These are phyloP conservation scores for Truncatella angustata DNA, from an alignment of 2,329 filamentous ascomycete genomes.

Conservation along the genomic window DNA sequence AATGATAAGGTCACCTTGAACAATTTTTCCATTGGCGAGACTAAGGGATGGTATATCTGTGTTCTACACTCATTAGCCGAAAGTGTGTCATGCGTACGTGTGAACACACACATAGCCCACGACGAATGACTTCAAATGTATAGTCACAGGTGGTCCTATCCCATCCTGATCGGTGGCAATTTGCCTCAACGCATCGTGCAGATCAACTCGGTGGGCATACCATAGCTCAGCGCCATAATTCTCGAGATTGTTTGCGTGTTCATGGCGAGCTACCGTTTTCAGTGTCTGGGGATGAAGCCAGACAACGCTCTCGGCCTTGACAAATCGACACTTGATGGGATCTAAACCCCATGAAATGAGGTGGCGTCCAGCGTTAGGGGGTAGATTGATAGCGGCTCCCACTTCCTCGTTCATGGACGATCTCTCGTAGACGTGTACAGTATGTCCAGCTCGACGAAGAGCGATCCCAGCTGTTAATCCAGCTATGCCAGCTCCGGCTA, in stretches of 20 bases:
- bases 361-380: constrained; percentile 33
- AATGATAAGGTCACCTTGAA: constrained; percentile 37
- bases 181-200: constrained; percentile 34
- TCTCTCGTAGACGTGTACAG: constrained; percentile 25
- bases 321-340: constrained; percentile 18
- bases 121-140: constrained; percentile 23
- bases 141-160: constrained; percentile 18
- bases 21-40: constrained; percentile 25
- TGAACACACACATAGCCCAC: constrained; percentile 24
- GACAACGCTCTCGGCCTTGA: constrained; percentile 18
- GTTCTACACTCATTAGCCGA: constrained; percentile 33
- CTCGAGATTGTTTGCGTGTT: background rate
- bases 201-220: constrained; percentile 37
- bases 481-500: constrained; percentile 28
- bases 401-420: constrained; percentile 34
- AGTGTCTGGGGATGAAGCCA: constrained; percentile 14
- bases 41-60: constrained; percentile 75
- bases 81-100: background rate
- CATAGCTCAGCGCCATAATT: constrained; percentile 30
- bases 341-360: constrained; percentile 34
- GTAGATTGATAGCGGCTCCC: constrained; percentile 38
- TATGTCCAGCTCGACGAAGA: constrained; percentile 24
- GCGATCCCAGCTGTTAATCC: constrained; percentile 25
- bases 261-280: background rate
- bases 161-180: constrained; percentile 29